Base-by-base conservation (phyloP, 306 rosid genomes). In the Benincasa hispida region DNA sequence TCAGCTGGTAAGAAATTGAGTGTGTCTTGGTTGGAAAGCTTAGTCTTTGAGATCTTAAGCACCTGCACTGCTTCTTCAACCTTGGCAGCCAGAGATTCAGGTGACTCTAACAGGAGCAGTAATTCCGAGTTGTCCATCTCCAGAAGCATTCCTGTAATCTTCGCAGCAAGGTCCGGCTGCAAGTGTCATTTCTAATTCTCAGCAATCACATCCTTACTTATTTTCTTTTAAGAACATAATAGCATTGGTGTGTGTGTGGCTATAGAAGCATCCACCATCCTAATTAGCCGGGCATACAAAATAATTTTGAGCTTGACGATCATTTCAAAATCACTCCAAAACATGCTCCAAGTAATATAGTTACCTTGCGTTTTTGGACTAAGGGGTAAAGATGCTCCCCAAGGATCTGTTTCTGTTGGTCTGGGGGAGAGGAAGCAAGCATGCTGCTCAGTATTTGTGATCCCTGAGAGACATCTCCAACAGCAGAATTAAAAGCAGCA, bases 91-190 rank as follows among this genome's bases (percentile, higher is more conserved):
- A 92, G 90, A 67, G 90, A 84, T 62, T 87, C 96, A 0, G 96
- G 95, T 37, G 98, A 92, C 82, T 88, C 92, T 86, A 91, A 78
- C 78, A 92, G 87, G 57, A 83, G 87, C 79, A 92, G 85, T 88
- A 89, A 77, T 82, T 93, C 97, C 28, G 86, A 85, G 82, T 84
- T 89, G 88, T 93, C 93, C 98, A 93, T 91, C 84, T 93, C 97
- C 88, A 91, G 81, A 65, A 93, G 93, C 98, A 93, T 93, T 78
- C 98, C 97, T 18, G 98, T 93, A 34, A 93, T 87, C 83, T 93
- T 93, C 15, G 93, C 81, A n/a, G 91, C 88, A 53, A 89, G 85
- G 58, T 76, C 84, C 72, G 96, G 91, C 97, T 93, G 92, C 87
- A 83, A 59, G 76, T 76, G 39, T 8, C 62, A 69, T 42, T 67